These are phyloP conservation scores for Parasarocladium wereldwijsianum DNA, from an alignment of 2,329 filamentous ascomycete genomes.

Conservation along the genomic window DNA sequence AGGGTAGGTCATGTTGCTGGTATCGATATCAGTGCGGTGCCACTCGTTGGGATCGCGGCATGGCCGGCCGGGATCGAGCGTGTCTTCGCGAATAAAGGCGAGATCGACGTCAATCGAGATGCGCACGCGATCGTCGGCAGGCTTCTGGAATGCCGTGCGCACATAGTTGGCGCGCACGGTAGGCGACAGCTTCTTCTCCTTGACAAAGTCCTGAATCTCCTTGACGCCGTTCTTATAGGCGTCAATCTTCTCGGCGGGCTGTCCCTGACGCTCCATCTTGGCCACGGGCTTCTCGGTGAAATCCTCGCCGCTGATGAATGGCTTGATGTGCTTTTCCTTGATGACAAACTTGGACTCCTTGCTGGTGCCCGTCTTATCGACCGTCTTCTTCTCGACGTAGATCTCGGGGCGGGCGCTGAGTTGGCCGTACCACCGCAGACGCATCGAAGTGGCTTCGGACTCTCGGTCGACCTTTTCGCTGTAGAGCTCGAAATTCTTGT, in stretches of 20 bases:
- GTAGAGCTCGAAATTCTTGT: conserved; percentile 72
- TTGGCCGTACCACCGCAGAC: conserved; percentile 85
- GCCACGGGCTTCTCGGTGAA: conserved; percentile 80
- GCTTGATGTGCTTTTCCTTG: conserved; percentile 87
- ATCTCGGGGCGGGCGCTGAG: conserved; percentile 67
- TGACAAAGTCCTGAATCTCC: conserved; percentile 68
- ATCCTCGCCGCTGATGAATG: conserved; percentile 77
- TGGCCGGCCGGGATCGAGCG: conserved; percentile 68
- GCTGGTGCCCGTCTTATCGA: conserved; percentile 61
- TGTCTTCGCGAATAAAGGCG: conserved; percentile 68
- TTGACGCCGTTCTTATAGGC: conserved; percentile 57
- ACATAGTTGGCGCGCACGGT: conserved; percentile 85
- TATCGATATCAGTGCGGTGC: conserved; percentile 86
- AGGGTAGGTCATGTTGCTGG: conserved; percentile 67
- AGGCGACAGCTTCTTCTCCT: conserved; percentile 63
- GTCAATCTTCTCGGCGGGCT: conserved; percentile 49
- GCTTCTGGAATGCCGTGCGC: conserved; percentile 92
- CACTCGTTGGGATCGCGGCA: conserved; percentile 80
- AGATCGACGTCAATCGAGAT: conserved; percentile 89
- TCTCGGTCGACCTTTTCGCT: conserved; percentile 67
- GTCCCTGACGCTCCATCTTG: conserved; percentile 71
- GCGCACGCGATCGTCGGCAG: conserved; percentile 75
- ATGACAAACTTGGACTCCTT: conserved; percentile 69
- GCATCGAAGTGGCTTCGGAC: conserved; percentile 64
- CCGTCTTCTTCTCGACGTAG: conserved; percentile 76